Conservation (phyloP, 305 asterid species). For the Fraxinus sp. region DNA sequence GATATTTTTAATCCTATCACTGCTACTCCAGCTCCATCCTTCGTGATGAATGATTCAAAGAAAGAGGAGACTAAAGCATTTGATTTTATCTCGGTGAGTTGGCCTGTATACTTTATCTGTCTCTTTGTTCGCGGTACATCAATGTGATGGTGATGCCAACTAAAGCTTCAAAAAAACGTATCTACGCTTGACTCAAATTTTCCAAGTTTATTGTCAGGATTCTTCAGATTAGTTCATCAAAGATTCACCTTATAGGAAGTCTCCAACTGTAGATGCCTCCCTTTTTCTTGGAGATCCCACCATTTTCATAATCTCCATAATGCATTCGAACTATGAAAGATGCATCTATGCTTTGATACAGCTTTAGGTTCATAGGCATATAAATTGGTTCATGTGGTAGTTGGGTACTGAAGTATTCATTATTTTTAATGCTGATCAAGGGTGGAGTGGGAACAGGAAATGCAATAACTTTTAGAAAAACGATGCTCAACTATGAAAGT, state of each 20-base stretch:
- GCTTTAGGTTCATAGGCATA: neutral
- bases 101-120: slow-evolving; percentile 16
- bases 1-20: slow-evolving; percentile 76
- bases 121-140: slow-evolving; percentile 13
- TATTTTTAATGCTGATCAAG: neutral
- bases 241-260: slow-evolving; percentile 3
- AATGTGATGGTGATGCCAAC: neutral
- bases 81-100: slow-evolving; percentile 92
- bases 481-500: neutral
- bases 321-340: neutral
- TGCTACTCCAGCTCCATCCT: slow-evolving; percentile 69
- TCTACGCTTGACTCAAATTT: neutral
- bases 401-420: neutral
- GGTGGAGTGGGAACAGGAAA: neutral
- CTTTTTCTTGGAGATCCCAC: neutral
- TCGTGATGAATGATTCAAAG: slow-evolving; percentile 68
- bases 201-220: neutral
- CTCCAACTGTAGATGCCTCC: slow-evolving; percentile 4
- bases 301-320: neutral
- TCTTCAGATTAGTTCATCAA: neutral
- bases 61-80: slow-evolving; percentile 87
- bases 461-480: neutral
- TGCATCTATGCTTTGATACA: neutral
- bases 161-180: neutral
- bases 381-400: neutral